Base-by-base conservation (phyloP, 1,284 basidiomycete genomes). In the Fomes fomentarius region DNA sequence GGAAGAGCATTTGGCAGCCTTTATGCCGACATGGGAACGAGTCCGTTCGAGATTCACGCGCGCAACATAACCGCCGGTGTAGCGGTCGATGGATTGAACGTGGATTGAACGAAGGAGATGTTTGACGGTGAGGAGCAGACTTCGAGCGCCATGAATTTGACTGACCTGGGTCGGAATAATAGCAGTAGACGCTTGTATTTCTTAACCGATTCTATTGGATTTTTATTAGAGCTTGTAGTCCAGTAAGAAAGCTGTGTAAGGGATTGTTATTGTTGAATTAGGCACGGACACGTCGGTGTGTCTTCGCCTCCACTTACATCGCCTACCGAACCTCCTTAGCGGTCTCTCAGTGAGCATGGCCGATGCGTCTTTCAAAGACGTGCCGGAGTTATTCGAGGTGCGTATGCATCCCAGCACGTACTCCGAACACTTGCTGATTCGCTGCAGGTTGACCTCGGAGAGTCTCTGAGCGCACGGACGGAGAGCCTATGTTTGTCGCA, bases 391-490 rank as follows among this genome's bases (percentile, higher is more conserved):
- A 63, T 84, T 87, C 58, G 86, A 89, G 76, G 85, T 86, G 38
- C 41, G 77, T 56, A 19, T 8, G 9, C 8, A 2, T 30, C 11
- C 30, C 34, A 22, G 26, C 35, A 39, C 26, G 25, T 34, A 17
- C 10, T 15, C 17, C n/a, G 35, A 17, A 33, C 25, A 24, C 19
- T 54, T 37, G 47, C 47, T 47, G 39, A 42, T 42, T 34, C 54
- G 17, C 35, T 25, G 22, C 66, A 97, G 93, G 87, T 91, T 55
- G 94, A 97, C 64, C 82, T 97, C 49, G 94, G 93, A 51, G 96
- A 98, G 77, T 84, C 90, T 12, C 74, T 99, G 40, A 84, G 89
- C 41, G 92, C 95, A 38, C 82, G 96, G 57, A 98, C 96, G 22
- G 96, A 99, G 73, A 89, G 88, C 53, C 81, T 99, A 57, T 87